Evolutionary conservation across 176 grass and related monocot species (phyloP), one percentile per base, ranked within the genome.

Genomic region (Ampelocalamus luodianensis): DNA sequence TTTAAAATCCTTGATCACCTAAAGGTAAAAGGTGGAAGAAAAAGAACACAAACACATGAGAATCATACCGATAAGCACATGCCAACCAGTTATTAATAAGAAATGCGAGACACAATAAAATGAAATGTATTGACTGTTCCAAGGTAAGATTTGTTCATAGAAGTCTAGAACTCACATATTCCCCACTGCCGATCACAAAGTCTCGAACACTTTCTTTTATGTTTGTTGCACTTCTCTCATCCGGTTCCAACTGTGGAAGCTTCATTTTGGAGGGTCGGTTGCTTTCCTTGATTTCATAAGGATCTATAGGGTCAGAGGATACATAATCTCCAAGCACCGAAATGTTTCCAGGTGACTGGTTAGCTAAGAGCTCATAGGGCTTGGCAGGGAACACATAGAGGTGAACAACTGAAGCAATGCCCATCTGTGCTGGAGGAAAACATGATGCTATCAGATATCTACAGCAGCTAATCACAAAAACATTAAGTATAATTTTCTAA

Each of bases 1-100:
- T 29, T 99, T 96, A 32, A 99, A 96, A 79, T 99, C 96, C 72
- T 96, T 94, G 84, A 99, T 95, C 84, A 99, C 90, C 96, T 99
- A 83, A 48, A 61, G 4, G 63, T 55, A 13, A 50, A 80, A 40
- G 8, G 51, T 44, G 10, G 37, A 26, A 68, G 26, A 65, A 56
- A 71, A 77, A 63, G n/a, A 75, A 48, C 8, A 38, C 4, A 59
- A 72, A 51, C 66, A 13, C 29, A 67, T 74, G 76, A 49, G 49
- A 74, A 80, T 23, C 8, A 40, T 76, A 61, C n/a, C 18, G 12
- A 54, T 34, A 22, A 56, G 51, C 73, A 79, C 49, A 89, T 75
- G 50, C 34, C 22, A 45, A 45, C 60, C 39, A 71, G 18, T 55
- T 63, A 60, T 82, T 29, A 37, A 20, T 46, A 68, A 68, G 4